Conservation (phyloP, 345 rosid species). For the Linum lewisii region DNA sequence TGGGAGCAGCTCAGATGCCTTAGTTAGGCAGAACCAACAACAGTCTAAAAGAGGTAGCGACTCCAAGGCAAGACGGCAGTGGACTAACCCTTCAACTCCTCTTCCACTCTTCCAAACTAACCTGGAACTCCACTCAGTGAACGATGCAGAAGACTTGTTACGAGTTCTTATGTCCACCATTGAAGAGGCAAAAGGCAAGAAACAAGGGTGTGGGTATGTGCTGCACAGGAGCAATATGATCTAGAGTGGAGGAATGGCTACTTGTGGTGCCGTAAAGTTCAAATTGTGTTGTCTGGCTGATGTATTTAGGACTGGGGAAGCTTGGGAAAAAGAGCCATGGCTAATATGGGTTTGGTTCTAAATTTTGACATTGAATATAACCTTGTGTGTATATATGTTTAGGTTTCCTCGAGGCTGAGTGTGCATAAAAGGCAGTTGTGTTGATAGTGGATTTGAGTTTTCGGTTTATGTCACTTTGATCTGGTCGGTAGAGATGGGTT, state of each 20-base stretch:
- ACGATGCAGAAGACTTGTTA: constrained; percentile 44
- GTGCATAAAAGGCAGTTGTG: too few relatives aligned
- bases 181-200: constrained; percentile 48
- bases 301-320: too few relatives aligned
- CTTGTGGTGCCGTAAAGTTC: background rate
- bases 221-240: constrained; percentile 41
- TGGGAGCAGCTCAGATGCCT: constrained; percentile 63
- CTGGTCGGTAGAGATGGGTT: too few relatives aligned
- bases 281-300: background rate
- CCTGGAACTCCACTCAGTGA: constrained; percentile 46
- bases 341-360: background rate
- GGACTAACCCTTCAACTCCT: constrained; percentile 40
- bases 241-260: background rate
- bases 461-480: too few relatives aligned
- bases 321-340: background rate
- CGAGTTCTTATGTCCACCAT: constrained; percentile 45
- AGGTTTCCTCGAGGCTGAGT: too few relatives aligned
- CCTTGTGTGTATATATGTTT: background rate
- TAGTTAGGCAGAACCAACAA: constrained; percentile 47
- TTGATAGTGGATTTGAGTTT: too few relatives aligned
- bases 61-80: constrained; percentile 33
- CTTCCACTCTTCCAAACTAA: constrained; percentile 68
- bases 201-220: constrained; percentile 42
- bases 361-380: background rate
- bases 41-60: constrained; percentile 37